Evolutionary conservation across 441 rosid species (phyloP).

Genomic region (Erysimum cheiri): DNA sequence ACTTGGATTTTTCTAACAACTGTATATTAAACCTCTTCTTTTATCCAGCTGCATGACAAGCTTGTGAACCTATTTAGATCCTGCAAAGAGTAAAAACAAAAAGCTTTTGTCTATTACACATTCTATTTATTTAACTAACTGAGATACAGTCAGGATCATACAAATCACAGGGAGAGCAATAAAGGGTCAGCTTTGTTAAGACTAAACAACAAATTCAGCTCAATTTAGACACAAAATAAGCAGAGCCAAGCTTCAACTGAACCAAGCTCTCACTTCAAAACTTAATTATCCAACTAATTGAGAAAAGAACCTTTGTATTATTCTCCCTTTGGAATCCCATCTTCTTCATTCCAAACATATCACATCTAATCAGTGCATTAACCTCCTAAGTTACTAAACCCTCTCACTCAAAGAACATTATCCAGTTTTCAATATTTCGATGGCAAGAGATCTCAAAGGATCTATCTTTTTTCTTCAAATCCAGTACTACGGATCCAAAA

Average conservation of each 20-base stretch:
- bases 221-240: slow-evolving; percentile 17
- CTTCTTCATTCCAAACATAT: too few species aligned
- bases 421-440: background rate
- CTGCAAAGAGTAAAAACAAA: slow-evolving; percentile 16
- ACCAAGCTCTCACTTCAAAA: background rate
- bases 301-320: too few species aligned
- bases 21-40: slow-evolving; percentile 15
- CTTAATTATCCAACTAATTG: too few species aligned
- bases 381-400: too few species aligned
- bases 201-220: slow-evolving; percentile 4
- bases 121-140: background rate
- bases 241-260: background rate
- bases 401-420: too few species aligned
- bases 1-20: background rate
- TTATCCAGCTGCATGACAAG: background rate
- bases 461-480: background rate
- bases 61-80: slow-evolving; percentile 21
- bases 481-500: background rate
- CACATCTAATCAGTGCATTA: too few species aligned
- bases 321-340: too few species aligned
- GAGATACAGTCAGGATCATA: background rate
- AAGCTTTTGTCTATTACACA: background rate
- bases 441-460: background rate
- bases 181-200: background rate
- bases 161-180: too few species aligned